Base-by-base conservation (phyloP, 1,284 basidiomycete genomes). In the Coniferiporia weirii region DNA sequence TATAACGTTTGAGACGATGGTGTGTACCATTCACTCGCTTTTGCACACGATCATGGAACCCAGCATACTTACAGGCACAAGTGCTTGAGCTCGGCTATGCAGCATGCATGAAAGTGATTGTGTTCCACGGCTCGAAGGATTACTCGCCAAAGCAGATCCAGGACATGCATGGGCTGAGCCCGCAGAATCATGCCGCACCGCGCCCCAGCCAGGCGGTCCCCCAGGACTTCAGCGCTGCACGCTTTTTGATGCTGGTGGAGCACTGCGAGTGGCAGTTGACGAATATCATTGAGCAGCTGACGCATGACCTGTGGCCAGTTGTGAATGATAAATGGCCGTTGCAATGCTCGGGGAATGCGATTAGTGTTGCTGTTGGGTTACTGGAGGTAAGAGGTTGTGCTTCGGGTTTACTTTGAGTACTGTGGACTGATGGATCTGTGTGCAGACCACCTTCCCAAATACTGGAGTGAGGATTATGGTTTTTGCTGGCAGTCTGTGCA, bases 71-170 rank as follows among this genome's bases (percentile, higher is more conserved):
- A 34, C 63, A 96, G 93, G 84, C 96, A 5, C 95, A 98, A 89
- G 95, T 99, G 1, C 96, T 99, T 73, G 96, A 99, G 76, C 89
- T 99, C 53, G 95, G 95, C 35, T 99, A 98, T 70, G 85, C 88
- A 1, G 91, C 95, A 70, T 99, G 95, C 77, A 93, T 87, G 75
- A 99, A 99, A 75, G 95, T 94, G 4, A 99, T 96, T 73, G 96
- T 99, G 63, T 99, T 99, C 86, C 89, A 96, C 38, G 97, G 97
- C 55, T 92, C 91, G n/a, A 99, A 99, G 75, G 97, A 99, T 70
- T 99, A 99, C 72, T 78, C 89, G 58, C 88, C 94, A 59, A 98
- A 99, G 77, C 93, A 95, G 67, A 98, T 99, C 67, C 93, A 95
- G 74, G 96, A 98, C 68, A 99, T 99, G 96, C 89, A 98, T 53